Conservation (phyloP, 768 basidiomycete genomes). For the Mycena rebaudengoi region DNA sequence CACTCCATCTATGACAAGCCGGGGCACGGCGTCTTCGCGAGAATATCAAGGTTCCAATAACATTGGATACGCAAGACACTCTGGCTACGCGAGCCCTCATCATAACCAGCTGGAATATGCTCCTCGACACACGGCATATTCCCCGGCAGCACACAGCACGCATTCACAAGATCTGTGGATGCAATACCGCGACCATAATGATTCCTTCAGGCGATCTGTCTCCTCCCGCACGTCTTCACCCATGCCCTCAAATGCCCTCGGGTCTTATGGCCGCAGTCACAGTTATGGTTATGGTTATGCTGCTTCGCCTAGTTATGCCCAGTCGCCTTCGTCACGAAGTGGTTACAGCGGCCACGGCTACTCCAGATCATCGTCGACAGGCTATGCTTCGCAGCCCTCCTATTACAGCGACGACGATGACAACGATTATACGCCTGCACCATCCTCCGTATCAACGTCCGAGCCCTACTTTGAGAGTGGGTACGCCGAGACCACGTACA, state of each 20-base stretch:
- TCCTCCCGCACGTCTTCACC: conserved; percentile 5
- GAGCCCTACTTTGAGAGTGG: conserved; percentile 7
- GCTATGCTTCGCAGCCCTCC: background rate
- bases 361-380: conserved; percentile 8
- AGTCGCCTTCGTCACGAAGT: conserved; percentile 7
- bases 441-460: background rate
- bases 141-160: background rate
- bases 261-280: background rate
- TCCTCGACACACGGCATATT: too few species aligned
- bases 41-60: background rate
- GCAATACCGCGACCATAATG: conserved; percentile 2
- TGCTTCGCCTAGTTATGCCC: conserved; percentile 8
- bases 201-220: background rate
- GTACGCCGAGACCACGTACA: conserved; percentile 6
- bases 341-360: conserved; percentile 13
- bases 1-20: conserved; percentile 12
- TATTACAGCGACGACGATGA: conserved; percentile 11
- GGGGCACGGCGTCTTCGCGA: background rate
- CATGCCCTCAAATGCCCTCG: background rate
- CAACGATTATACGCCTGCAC: background rate
- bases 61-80: background rate
- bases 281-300: conserved; percentile 1
- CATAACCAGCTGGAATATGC: background rate
- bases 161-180: conserved; percentile 9
- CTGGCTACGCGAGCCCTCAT: conserved; percentile 8